These are phyloP conservation scores for Sporothrix brunneoviolacea DNA, from an alignment of 2,329 filamentous ascomycete genomes.

Conservation along the genomic window DNA sequence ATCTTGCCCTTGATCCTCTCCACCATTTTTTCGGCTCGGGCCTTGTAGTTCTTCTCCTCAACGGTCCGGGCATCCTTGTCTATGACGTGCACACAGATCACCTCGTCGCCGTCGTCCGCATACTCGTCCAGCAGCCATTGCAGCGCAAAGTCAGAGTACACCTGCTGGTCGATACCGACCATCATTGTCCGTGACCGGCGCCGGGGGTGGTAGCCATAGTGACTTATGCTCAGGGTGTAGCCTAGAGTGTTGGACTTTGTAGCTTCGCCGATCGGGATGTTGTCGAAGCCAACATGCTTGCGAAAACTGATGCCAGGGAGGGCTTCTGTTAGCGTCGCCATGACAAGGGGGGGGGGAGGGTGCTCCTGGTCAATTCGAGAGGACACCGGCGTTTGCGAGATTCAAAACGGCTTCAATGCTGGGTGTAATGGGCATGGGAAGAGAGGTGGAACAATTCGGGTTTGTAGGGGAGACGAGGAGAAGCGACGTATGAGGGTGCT, in stretches of 20 bases:
- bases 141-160: constrained; percentile 85
- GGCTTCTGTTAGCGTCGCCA: constrained; percentile 38
- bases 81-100: constrained; percentile 82
- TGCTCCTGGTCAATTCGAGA: background rate
- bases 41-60: constrained; percentile 64
- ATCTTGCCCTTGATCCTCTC: constrained; percentile 75
- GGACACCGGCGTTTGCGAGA: too few relatives aligned
- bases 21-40: constrained; percentile 69
- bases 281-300: constrained; percentile 55
- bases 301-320: constrained; percentile 44
- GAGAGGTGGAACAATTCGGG: background rate
- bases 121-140: constrained; percentile 90
- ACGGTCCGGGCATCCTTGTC: constrained; percentile 70
- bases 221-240: constrained; percentile 76
- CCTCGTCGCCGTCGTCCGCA: constrained; percentile 88
- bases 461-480: background rate
- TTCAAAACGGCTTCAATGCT: background rate
- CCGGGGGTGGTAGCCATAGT: constrained; percentile 76
- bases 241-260: constrained; percentile 57
- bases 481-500: background rate
- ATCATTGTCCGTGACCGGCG: constrained; percentile 82
- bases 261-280: constrained; percentile 49
- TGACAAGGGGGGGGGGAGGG: constrained; percentile 17
- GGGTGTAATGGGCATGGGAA: background rate
- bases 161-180: constrained; percentile 83